Evolutionary conservation across 2,329 filamentous ascomycete species (phyloP).

Genomic region (Calonectria hawksworthii): DNA sequence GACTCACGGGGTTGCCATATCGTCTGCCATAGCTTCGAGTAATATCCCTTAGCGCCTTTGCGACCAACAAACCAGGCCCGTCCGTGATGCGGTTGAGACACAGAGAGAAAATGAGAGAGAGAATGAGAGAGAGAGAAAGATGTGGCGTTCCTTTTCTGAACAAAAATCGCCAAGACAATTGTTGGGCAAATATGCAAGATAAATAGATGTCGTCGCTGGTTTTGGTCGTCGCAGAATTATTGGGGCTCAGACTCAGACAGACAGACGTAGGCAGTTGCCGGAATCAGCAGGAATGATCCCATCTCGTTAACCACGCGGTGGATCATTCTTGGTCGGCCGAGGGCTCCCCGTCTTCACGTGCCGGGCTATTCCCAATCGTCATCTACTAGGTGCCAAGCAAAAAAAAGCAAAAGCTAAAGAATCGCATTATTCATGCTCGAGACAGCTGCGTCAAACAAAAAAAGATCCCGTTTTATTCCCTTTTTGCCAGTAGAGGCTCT

Average conservation of each 20-base stretch:
- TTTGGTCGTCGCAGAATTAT: not conserved
- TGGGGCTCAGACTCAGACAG: not conserved
- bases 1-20: constrained; percentile 24
- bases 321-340: constrained; percentile 18
- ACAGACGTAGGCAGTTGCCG: not conserved
- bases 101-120: no score
- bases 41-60: constrained; percentile 8
- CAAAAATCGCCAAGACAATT: not conserved
- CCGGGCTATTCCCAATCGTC: constrained; percentile 15
- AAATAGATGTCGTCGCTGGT: not conserved
- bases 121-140: not conserved
- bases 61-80: not conserved
- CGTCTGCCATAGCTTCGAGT: constrained; percentile 4
- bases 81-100: not conserved
- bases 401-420: not conserved
- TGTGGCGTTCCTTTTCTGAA: not conserved
- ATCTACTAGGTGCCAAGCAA: not conserved
- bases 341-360: constrained; percentile 19
- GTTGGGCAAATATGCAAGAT: not conserved
- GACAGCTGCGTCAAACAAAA: not conserved
- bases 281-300: not conserved
- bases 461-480: constrained; percentile 23
- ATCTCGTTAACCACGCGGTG: not conserved
- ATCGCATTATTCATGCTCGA: not conserved
- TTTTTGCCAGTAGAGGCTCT: constrained; percentile 24